Evolutionary conservation across 2,329 filamentous ascomycete genomes (phyloP), one percentile per base, ranked within the genome.

Genomic region (Penicillium glabrum): DNA sequence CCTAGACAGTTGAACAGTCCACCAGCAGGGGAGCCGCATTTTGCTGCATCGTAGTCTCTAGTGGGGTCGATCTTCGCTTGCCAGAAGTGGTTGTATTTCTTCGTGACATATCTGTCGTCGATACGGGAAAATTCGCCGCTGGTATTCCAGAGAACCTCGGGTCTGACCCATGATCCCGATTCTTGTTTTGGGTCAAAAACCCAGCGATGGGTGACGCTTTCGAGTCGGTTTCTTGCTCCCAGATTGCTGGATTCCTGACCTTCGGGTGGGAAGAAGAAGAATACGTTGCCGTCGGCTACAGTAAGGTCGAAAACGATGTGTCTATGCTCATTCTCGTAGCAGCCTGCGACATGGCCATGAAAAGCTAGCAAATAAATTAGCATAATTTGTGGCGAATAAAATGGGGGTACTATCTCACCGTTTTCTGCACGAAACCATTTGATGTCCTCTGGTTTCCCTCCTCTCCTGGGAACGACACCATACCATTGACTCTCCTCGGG

Each of bases 11-110:
- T 41, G 11, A 41, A 41, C 19, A 41, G 39, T 1, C 39, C 39
- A 5, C 39, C 39, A 1, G 39, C 39, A 41, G 39, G 39, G 19
- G 39, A 23, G 9, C 39, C 39, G 11, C 39, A 41, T 13, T 65
- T 67, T 33, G 57, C 57, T 37, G 68, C 68, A 44, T 61, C 62
- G 14, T 80, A 67, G 5, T 63, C 57, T 39, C 57, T 62, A 5
- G 56, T 57, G 3, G 56, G 61, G 39, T 68, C 64, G 37, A 69
- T 65, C 1, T 63, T 54, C 1, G 76, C 70, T 59, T 80, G 77
- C 78, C 79, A 82, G 65, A 80, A 80, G 65, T 80, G 77, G 10
- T 64, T 66, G 62, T 81, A 80, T 43, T 70, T 69, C 61, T 77
- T 77, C 5, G 77, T 77, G 23, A 77, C 72, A 33, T 53, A 66